These are phyloP conservation scores for Lactarius hengduanensis DNA, from an alignment of 768 basidiomycete genomes.

Conservation along the genomic window DNA sequence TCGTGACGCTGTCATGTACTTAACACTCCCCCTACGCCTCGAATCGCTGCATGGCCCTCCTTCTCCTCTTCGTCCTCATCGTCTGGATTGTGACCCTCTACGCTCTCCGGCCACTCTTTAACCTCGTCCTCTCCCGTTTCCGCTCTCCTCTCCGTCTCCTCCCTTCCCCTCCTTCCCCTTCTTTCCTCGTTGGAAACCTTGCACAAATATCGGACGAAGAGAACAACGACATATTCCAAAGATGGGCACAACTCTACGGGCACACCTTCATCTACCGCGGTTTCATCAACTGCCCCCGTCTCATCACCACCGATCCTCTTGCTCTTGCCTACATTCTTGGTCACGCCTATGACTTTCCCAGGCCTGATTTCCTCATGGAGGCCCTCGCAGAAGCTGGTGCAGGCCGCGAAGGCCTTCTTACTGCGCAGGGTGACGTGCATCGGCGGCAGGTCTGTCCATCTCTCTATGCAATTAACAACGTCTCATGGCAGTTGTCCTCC, in stretches of 20 bases:
- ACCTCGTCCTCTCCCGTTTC: conserved; percentile 45
- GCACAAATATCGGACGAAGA: conserved; percentile 57
- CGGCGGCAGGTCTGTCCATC: conserved; percentile 46
- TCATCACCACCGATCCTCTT: conserved; percentile 58
- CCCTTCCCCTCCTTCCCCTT: conserved; percentile 45
- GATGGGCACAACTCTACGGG: conserved; percentile 49
- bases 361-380: conserved; percentile 57
- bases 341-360: conserved; percentile 57
- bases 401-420: conserved; percentile 49
- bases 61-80: conserved; percentile 19
- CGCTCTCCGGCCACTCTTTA: conserved; percentile 40
- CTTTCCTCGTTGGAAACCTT: conserved; percentile 54
- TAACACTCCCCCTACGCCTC: not conserved
- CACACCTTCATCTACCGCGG: conserved; percentile 52
- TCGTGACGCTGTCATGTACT: not conserved
- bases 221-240: conserved; percentile 47
- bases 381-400: conserved; percentile 51
- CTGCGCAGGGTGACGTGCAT: conserved; percentile 56
- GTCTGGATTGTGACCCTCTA: conserved; percentile 29
- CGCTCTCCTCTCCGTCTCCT: conserved; percentile 50
- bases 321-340: conserved; percentile 59
- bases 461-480: not conserved
- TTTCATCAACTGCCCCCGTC: conserved; percentile 50
- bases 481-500: conserved; percentile 10
- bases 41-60: conserved; percentile 1